Evolutionary conservation across 768 basidiomycete genomes (phyloP).

Genomic region (Guyanaporus albipodus): DNA sequence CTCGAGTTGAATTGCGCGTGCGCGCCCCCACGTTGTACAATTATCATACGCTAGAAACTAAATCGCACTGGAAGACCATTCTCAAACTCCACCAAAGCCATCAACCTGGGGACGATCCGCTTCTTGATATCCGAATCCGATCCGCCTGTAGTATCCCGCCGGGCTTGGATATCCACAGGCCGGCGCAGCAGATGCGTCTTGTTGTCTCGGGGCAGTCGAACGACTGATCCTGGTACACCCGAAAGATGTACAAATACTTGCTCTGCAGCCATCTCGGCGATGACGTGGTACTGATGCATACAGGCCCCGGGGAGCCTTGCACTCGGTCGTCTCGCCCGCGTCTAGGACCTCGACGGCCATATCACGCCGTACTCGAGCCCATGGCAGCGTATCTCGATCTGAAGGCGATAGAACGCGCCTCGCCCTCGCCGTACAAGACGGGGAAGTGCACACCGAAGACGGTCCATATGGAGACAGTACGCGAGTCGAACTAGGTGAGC

Average conservation of each 20-base stretch:
- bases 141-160: conserved; percentile 17
- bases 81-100: conserved; percentile 10
- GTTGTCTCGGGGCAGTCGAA: too few relatives aligned
- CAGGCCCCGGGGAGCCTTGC: too few relatives aligned
- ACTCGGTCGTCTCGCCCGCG: too few relatives aligned
- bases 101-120: conserved; percentile 21
- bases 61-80: conserved; percentile 12
- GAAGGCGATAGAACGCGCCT: conserved; percentile 26
- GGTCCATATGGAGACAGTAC: too few relatives aligned
- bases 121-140: conserved; percentile 17
- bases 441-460: conserved; percentile 27
- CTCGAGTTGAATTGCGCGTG: conserved; percentile 54
- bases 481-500: conserved; percentile 19
- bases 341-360: conserved; percentile 17
- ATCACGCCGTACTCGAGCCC: conserved; percentile 18
- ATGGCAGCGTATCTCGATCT: conserved; percentile 21
- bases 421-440: conserved; percentile 29
- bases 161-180: conserved; percentile 13
- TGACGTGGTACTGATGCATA: conserved; percentile 18
- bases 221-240: conserved; percentile 22
- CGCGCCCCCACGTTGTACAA: too few relatives aligned
- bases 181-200: conserved; percentile 19
- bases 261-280: conserved; percentile 13
- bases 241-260: conserved; percentile 16
- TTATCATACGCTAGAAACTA: too few relatives aligned